phyloP scores from a whole-genome alignment of 2,329 filamentous ascomycete species.

The Aspergillus sp. region DNA sequence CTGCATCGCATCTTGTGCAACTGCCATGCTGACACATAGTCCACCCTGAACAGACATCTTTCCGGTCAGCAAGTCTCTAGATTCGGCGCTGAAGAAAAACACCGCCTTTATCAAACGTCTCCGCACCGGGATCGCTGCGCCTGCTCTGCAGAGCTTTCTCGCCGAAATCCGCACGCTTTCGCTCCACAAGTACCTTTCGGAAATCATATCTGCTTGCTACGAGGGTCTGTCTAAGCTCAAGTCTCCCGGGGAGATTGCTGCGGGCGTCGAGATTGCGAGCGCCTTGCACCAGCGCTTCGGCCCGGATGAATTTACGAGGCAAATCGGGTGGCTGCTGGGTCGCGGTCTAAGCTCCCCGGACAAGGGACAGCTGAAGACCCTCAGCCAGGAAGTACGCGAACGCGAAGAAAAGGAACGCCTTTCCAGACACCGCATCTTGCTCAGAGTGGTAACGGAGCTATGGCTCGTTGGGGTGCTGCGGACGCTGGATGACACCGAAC shows the following conservation, averaged over 20 bases:
- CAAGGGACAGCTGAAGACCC: slow-evolving; percentile 67
- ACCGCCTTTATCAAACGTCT: slow-evolving; percentile 96
- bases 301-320: slow-evolving; percentile 78
- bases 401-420: slow-evolving; percentile 93
- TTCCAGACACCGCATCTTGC: slow-evolving; percentile 69
- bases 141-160: slow-evolving; percentile 73
- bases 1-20: background rate
- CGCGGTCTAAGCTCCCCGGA: slow-evolving; percentile 87
- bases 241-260: slow-evolving; percentile 79
- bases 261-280: slow-evolving; percentile 85
- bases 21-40: slow-evolving; percentile 13
- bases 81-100: slow-evolving; percentile 95
- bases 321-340: slow-evolving; percentile 84
- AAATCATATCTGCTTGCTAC: slow-evolving; percentile 92
- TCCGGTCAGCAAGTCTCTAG: slow-evolving; percentile 65
- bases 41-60: slow-evolving; percentile 56
- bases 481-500: slow-evolving; percentile 62
- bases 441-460: slow-evolving; percentile 86
- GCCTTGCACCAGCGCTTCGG: slow-evolving; percentile 95
- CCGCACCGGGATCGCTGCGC: slow-evolving; percentile 73
- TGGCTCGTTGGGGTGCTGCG: slow-evolving; percentile 87
- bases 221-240: slow-evolving; percentile 90
- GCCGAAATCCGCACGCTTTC: slow-evolving; percentile 85
- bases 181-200: slow-evolving; percentile 90
- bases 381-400: slow-evolving; percentile 74